These are phyloP conservation scores for Harrya chromipes DNA, from an alignment of 768 basidiomycete genomes.

Conservation along the genomic window DNA sequence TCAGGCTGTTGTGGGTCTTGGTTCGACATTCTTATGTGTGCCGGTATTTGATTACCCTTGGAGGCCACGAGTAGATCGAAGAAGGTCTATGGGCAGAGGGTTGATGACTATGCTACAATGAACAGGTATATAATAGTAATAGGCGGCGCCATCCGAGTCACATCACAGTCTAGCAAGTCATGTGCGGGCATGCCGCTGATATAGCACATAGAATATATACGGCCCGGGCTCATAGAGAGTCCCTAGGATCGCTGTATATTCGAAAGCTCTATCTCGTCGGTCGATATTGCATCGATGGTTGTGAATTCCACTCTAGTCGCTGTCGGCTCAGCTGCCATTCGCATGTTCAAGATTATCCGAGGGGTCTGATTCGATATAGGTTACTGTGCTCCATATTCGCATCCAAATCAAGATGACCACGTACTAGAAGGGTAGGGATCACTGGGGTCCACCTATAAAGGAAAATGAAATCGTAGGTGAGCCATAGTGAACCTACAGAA, in stretches of 20 bases:
- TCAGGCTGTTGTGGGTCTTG: too few relatives aligned
- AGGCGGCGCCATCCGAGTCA: too few relatives aligned
- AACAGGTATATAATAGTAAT: too few relatives aligned
- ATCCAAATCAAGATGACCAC: neutral
- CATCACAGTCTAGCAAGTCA: too few relatives aligned
- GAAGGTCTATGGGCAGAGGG: too few relatives aligned
- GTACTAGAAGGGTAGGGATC: conserved; percentile 13
- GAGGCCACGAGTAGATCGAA: too few relatives aligned
- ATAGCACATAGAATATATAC: too few relatives aligned
- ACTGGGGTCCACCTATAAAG: conserved; percentile 11
- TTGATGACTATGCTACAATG: too few relatives aligned
- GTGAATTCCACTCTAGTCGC: conserved; percentile 12
- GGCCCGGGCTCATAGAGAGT: neutral
- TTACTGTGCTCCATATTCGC: neutral
- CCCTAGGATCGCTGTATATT: neutral
- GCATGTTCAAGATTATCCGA: conserved; percentile 22
- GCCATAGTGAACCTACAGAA: neutral
- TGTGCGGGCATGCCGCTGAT: too few relatives aligned
- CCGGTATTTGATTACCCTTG: too few relatives aligned
- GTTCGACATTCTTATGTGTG: too few relatives aligned
- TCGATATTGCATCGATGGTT: neutral
- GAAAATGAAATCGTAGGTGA: neutral
- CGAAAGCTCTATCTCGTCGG: neutral
- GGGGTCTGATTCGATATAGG: conserved; percentile 9
- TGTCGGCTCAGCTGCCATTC: conserved; percentile 6